Base-by-base conservation (phyloP, 2,329 filamentous ascomycete species). In the Monilinia aucupariae region DNA sequence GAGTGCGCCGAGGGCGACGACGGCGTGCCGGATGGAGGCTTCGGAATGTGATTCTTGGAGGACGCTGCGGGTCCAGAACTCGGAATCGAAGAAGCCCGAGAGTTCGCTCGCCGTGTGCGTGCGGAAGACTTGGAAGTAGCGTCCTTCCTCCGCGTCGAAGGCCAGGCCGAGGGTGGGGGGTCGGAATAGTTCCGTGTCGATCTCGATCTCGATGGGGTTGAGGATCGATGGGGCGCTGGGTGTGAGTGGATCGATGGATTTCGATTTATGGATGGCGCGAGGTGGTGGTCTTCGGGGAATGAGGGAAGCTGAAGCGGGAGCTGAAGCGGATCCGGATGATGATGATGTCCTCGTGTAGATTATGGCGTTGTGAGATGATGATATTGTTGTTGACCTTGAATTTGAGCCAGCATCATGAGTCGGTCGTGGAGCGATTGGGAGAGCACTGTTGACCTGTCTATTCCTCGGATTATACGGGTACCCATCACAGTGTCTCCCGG, bases 81-180 rank as follows among this genome's bases (percentile, higher is more conserved):
- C 78, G 25, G 81, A 82, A 70, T 88, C 83, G 65, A 89, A 89
- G 71, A 85, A 88, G 15, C 86, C 85, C 0, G 85, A 87, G 8
- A 89, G 76, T 69, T 87, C 84, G 53, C 76, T 81, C 1, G 85
- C 83, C 0, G 86, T 87, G 50, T 83, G 82, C 32, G 80, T 77
- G 49, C 81, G 80, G 68, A 88, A 88, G 15, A 87, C 75, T 63
- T 85, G 80, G 69, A 87, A 87, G 68, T 87, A 87, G 55, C 81
- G 79, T 22, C 77, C 78, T 65, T 88, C 85, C 54, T 78, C 76
- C 6, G 78, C 74, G 60, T 77, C 75, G 37, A 86, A 79, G 9
- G 79, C 75, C 4, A 63, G 53, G 17, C 61, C 54, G 25, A 48
- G 34, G 17, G 54, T 48, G 9, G 61, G 61, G 32, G 39, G 27